Percentiles rank a stretch among this genome's conserved stretches.
Evolutionary conservation across 805 yeast genomes (phyloP).

Genomic region (Pichia phayaonensis): DNA sequence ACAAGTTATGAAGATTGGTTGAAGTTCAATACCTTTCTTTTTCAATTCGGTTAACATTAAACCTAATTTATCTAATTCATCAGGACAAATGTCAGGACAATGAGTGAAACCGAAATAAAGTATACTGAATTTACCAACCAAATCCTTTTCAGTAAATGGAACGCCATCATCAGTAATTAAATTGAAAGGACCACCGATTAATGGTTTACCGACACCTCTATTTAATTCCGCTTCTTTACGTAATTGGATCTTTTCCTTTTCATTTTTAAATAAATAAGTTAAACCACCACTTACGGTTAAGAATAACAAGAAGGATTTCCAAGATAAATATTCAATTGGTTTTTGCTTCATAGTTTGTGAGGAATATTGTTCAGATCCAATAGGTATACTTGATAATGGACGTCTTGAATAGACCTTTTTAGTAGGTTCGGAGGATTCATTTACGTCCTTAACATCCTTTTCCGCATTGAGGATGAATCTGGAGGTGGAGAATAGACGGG

Average conservation of each 20-base stretch:
- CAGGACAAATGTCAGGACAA: slow-evolving; percentile 98
- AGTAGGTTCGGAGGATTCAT: not conserved
- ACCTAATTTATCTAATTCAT: slow-evolving; percentile 89
- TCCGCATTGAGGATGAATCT: not conserved
- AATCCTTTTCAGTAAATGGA: slow-evolving; percentile 66
- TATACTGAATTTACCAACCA: slow-evolving; percentile 72
- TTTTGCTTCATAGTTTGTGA: slow-evolving; percentile 25
- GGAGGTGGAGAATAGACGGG: not conserved
- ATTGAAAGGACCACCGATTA: slow-evolving; percentile 85
- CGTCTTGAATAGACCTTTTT: slow-evolving; percentile 26
- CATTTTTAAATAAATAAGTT: slow-evolving; percentile 63
- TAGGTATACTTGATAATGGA: slow-evolving; percentile 74
- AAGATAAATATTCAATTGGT: slow-evolving; percentile 66
- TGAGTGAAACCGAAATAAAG: slow-evolving; percentile 96
- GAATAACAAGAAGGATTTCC: slow-evolving; percentile 74
- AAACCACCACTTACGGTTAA: slow-evolving; percentile 62
- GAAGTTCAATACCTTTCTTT: slow-evolving; percentile 50
- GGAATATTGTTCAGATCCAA: slow-evolving; percentile 42
- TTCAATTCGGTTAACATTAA: slow-evolving; percentile 58
- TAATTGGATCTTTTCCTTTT: slow-evolving; percentile 65
- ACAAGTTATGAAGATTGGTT: slow-evolving; percentile 90
- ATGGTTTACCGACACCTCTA: slow-evolving; percentile 85
- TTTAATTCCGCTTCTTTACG: slow-evolving; percentile 78
- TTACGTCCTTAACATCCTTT: not conserved
- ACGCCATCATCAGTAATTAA: slow-evolving; percentile 65